Evolutionary conservation across 2,329 filamentous ascomycete species (phyloP).

Genomic region (Curvularia spicifera): DNA sequence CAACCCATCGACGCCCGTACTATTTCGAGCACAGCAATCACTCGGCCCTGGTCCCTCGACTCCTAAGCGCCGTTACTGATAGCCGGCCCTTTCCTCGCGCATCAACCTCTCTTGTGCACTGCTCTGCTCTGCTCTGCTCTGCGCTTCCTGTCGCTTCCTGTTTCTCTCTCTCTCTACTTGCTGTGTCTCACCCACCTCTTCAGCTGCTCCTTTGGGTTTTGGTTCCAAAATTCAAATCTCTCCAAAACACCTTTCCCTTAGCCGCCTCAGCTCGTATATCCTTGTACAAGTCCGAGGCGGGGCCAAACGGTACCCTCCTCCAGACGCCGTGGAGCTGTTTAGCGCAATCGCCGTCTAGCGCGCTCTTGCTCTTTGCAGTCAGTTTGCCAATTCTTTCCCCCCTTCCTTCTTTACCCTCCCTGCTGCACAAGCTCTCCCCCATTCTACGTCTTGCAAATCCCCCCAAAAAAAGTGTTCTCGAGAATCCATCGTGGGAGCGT

Average conservation of each 20-base stretch:
- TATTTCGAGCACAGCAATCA: slow-evolving; percentile 47
- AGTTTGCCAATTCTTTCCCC: slow-evolving; percentile 41
- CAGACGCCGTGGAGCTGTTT: slow-evolving; percentile 47
- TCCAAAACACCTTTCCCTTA: slow-evolving; percentile 15
- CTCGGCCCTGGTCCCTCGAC: slow-evolving; percentile 31
- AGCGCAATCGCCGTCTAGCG: slow-evolving; percentile 45
- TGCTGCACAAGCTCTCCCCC: slow-evolving; percentile 35
- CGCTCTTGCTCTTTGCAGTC: slow-evolving; percentile 48
- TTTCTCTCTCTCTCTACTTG: slow-evolving; percentile 30
- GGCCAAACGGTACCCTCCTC: slow-evolving; percentile 48
- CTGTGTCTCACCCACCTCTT: slow-evolving; percentile 39
- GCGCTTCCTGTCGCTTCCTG: slow-evolving; percentile 42
- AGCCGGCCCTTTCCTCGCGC: slow-evolving; percentile 42
- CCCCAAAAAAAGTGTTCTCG: slow-evolving; percentile 33
- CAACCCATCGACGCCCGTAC: slow-evolving; percentile 35
- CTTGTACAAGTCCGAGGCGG: slow-evolving; percentile 47
- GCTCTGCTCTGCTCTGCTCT: slow-evolving; percentile 4
- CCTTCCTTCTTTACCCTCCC: slow-evolving; percentile 31
- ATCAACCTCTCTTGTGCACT: slow-evolving; percentile 23
- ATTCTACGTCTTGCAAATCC: slow-evolving; percentile 30
- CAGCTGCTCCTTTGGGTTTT: slow-evolving; percentile 33
- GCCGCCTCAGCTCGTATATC: slow-evolving; percentile 40
- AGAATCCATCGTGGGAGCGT: slow-evolving; percentile 28
- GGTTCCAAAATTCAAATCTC: neutral
- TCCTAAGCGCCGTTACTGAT: slow-evolving; percentile 50